These are phyloP conservation scores for Nectriaceae sp. DNA, from an alignment of 2,329 filamentous ascomycete species.

Conservation along the genomic window DNA sequence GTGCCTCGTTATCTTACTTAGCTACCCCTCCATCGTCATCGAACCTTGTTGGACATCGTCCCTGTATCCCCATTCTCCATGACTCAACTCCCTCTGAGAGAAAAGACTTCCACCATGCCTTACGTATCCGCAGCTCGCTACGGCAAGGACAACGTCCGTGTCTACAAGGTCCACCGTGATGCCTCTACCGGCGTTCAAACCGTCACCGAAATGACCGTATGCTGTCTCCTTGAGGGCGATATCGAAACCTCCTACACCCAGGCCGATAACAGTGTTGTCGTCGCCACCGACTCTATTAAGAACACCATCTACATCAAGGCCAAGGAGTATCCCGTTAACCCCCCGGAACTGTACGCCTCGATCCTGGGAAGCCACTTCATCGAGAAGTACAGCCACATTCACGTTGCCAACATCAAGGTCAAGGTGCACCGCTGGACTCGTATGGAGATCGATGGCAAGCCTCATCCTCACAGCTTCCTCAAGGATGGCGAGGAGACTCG, in stretches of 20 bases:
- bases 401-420: constrained; percentile 78
- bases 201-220: constrained; percentile 93
- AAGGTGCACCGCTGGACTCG: constrained; percentile 89
- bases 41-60: not conserved
- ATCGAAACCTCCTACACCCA: constrained; percentile 88
- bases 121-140: constrained; percentile 68
- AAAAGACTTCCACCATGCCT: constrained; percentile 46
- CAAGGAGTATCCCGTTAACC: constrained; percentile 88
- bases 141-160: constrained; percentile 97
- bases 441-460: constrained; percentile 81
- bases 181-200: constrained; percentile 75
- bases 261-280: constrained; percentile 92
- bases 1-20: too few relatives aligned
- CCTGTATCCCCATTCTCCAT: too few relatives aligned
- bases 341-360: constrained; percentile 88
- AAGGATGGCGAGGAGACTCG: constrained; percentile 88
- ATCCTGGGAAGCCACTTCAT: constrained; percentile 88
- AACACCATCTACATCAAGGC: constrained; percentile 95
- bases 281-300: constrained; percentile 97
- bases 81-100: constrained; percentile 14
- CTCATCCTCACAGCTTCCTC: constrained; percentile 93
- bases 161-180: constrained; percentile 91
- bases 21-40: too few relatives aligned
- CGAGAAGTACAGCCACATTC: constrained; percentile 84
- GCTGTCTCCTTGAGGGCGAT: constrained; percentile 87